Base-by-base conservation (phyloP, 345 rosid genomes). In the Schrenkiella parvula region DNA sequence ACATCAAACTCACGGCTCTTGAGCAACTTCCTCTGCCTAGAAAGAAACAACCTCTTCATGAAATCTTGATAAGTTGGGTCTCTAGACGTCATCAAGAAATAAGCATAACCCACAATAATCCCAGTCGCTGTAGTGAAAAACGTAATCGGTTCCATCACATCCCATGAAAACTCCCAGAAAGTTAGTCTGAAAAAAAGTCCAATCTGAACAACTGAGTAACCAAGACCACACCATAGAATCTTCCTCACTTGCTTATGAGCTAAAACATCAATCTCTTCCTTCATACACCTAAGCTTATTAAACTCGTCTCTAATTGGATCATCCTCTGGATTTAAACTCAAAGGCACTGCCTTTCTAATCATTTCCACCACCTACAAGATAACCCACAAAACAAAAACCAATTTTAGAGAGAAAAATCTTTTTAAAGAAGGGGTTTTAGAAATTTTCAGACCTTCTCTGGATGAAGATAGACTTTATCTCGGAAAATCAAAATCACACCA, bases 111-210 rank as follows among this genome's bases (percentile, higher is more conserved):
- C 4, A 91, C 63, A 22, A 91, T 80, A 34, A 91, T 62, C 67
- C 97, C 86, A 2, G 85, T 79, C 32, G 92, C 60, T 5, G 97
- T 91, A 25, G 80, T 61, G 79, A 91, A 91, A 71, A 91, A 91
- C 2, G 93, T 87, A 6, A 92, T 83, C 14, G 96, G 96, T 73
- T 92, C 98, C 98, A 92, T 92, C 22, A 92, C 92, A 75, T 92
- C 98, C 98, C 98, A 92, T 4, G 98, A 92, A 79, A 92, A 89
- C 72, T 92, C 98, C 96, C 98, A 92, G 76, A 92, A 92, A 0
- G 98, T 92, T 44, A 92, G 74, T 31, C 98, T 81, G 78, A 92
- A 82, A 72, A 92, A 89, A 8, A 92, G 80, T 4, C 85, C 82
- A 2, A 92, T 79, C 50, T 86, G 96, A 23, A 81, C 25, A 25